Base-by-base conservation (phyloP, 441 rosid genomes). In the Pelargonium australe region DNA sequence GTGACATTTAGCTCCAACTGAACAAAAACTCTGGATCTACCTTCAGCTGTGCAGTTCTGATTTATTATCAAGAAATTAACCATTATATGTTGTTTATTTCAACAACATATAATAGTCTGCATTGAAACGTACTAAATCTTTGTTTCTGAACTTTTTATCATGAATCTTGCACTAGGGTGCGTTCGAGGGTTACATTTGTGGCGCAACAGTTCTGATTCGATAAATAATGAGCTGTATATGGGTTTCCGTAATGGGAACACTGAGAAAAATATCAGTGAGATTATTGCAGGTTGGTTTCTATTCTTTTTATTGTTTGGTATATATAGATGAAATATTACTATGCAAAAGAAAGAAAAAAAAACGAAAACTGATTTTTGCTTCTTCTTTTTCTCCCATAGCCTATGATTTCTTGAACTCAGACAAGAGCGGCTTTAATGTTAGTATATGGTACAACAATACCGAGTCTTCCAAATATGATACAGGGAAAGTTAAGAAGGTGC, bases 381-480 rank as follows among this genome's bases (percentile, higher is more conserved):
- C 5, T n/a, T 49, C 45, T 62, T 61, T 12, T 45, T 53, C 23
- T 16, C 11, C 51, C 49, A 19, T 63, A 70, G 73, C 68, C 34
- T 70, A 70, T 63, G 73, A 70, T 63, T 63, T 70, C 73, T 44
- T 70, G 23, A 51, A 63, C 66, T 61, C 73, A 25, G 17, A 31
- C 58, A 28, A 11, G 28, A 44, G 12, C 9, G 64, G 47, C 61
- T 70, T 64, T 60, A 63, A 64, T 31, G 68, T 63, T 34, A 64
- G 63, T 9, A 51, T 70, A 45, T 70, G 68, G 73, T 70, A 70
- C 19, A 70, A 70, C 28, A 49, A 43, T 25, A 68, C 55, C 8
- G 19, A 68, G 11, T 31, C 1, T 16, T 8, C 0, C 2, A 4
- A 5, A 9, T 13, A 20, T 20, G 23, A 20, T 20, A 20, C 0